Conservation (phyloP, 2,329 filamentous ascomycete species). For the Clathrospora elynae region DNA sequence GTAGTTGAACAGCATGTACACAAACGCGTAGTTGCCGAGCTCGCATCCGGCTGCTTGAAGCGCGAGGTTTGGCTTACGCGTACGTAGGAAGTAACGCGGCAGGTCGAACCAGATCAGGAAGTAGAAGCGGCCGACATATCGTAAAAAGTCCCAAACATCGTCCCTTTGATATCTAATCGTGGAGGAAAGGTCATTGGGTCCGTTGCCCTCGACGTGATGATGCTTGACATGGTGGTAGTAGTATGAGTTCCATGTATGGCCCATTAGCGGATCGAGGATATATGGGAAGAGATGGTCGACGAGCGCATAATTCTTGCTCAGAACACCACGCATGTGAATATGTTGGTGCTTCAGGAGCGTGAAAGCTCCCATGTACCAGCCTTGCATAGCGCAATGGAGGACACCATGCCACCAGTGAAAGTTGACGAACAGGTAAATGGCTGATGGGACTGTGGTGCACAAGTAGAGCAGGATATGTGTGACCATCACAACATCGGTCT, state of each 20-base stretch:
- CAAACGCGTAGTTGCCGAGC: slow-evolving; percentile 54
- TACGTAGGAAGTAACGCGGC: slow-evolving; percentile 72
- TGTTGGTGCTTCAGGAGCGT: slow-evolving; percentile 85
- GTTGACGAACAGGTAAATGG: slow-evolving; percentile 65
- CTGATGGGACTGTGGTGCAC: slow-evolving; percentile 71
- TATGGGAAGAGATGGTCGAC: slow-evolving; percentile 74
- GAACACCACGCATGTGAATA: slow-evolving; percentile 75
- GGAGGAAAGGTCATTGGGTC: slow-evolving; percentile 74
- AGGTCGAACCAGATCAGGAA: slow-evolving; percentile 76
- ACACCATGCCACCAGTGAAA: slow-evolving; percentile 73
- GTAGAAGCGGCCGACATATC: slow-evolving; percentile 75
- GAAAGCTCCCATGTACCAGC: slow-evolving; percentile 73
- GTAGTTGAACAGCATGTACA: slow-evolving; percentile 57
- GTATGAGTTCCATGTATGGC: slow-evolving; percentile 84
- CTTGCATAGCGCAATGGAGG: slow-evolving; percentile 67
- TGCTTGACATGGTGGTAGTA: slow-evolving; percentile 87
- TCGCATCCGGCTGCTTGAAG: slow-evolving; percentile 67
- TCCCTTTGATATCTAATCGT: slow-evolving; percentile 80
- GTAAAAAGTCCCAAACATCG: slow-evolving; percentile 66
- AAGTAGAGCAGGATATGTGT: slow-evolving; percentile 77
- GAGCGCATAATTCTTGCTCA: slow-evolving; percentile 59
- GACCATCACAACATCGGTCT: slow-evolving; percentile 77
- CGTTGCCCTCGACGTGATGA: slow-evolving; percentile 82
- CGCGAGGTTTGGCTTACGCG: slow-evolving; percentile 61
- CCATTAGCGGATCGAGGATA: slow-evolving; percentile 74